Percentiles rank a stretch among this genome's conserved stretches.
Evolutionary conservation across 1,284 basidiomycete genomes (phyloP).

Genomic region (Afroboletus lepidellus): DNA sequence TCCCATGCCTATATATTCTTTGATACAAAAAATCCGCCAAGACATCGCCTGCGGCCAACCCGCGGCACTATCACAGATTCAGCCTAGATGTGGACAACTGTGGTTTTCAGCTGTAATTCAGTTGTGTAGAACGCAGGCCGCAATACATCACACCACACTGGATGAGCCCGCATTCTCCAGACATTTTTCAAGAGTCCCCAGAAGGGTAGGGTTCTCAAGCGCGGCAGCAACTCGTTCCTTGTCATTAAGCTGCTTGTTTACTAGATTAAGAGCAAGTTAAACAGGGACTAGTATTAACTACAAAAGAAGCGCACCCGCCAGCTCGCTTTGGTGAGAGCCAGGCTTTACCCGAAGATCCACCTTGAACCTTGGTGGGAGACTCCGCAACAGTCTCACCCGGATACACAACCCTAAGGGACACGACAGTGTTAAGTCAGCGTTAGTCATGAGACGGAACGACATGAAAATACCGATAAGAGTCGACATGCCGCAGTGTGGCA

Average conservation of each 20-base stretch:
- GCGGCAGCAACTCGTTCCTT: slow-evolving; percentile 98
- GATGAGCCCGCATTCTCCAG: slow-evolving; percentile 46
- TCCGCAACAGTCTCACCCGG: slow-evolving; percentile 86
- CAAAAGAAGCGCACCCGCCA: slow-evolving; percentile 57
- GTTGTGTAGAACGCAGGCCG: too few relatives aligned
- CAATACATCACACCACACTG: background rate
- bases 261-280: slow-evolving; percentile 38
- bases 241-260: slow-evolving; percentile 99
- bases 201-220: slow-evolving; percentile 85
- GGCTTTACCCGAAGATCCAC: slow-evolving; percentile 92
- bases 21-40: too few relatives aligned
- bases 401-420: slow-evolving; percentile 76
- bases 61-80: too few relatives aligned
- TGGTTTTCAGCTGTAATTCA: too few relatives aligned
- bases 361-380: slow-evolving; percentile 91
- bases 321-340: slow-evolving; percentile 94
- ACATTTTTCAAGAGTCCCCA: slow-evolving; percentile 90
- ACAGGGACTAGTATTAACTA: background rate
- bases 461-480: slow-evolving; percentile 80
- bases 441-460: background rate
- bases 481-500: slow-evolving; percentile 98
- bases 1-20: too few relatives aligned
- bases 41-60: too few relatives aligned
- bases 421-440: slow-evolving; percentile 3
- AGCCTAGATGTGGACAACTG: too few relatives aligned